phyloP scores from a whole-genome alignment of 129 eudicot genomes.

The sunflower (Helianthus annuus) region HanXRQr2.0-SUNRISE NC_035446.2:115518659-115519158 shows the following conservation, averaged over 20 bases:
- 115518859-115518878: slow-evolving; percentile 97
- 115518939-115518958: background rate
- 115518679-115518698: background rate
- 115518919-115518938: background rate
- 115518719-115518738: background rate
- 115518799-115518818: slow-evolving; percentile 90
- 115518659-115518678: background rate
- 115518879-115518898: slow-evolving; percentile 42
- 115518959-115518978: slow-evolving; percentile 1
- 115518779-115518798: slow-evolving; percentile 97
- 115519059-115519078: slow-evolving; percentile 45
- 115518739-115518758: slow-evolving; percentile 38
- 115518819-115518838: slow-evolving; percentile 79
- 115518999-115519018: slow-evolving; percentile 95
- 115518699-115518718: background rate
- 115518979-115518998: slow-evolving; percentile 13
- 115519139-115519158: too few relatives aligned
- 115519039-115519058: slow-evolving; percentile 98
- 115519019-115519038: slow-evolving; percentile 92
- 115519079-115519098: background rate
- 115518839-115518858: slow-evolving; percentile 95
- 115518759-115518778: slow-evolving; percentile 98
- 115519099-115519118: too few relatives aligned
- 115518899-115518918: background rate
- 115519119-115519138: too few relatives aligned